Evolutionary conservation across 805 yeast genomes (phyloP).

Genomic region (Alloascoidea africana): DNA sequence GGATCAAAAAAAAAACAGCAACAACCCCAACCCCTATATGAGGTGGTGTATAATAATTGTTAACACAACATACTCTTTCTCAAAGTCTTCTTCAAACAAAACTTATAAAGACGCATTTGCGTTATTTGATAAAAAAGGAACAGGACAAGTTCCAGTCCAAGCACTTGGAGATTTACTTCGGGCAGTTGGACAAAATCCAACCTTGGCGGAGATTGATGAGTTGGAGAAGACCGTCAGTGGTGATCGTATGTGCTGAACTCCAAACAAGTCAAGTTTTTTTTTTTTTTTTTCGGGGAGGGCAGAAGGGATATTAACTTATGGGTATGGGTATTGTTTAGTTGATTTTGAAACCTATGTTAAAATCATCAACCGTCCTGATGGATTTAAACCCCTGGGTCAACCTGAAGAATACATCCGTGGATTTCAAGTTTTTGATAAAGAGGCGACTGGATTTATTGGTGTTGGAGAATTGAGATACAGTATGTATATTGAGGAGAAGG

Average conservation of each 20-base stretch:
- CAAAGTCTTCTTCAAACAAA: constrained; percentile 16
- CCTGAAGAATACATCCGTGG: constrained; percentile 90
- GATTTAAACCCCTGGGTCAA: constrained; percentile 76
- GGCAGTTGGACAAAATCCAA: constrained; percentile 98
- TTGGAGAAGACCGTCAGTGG: constrained; percentile 26
- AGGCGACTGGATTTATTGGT: constrained; percentile 87
- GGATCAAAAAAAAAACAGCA: too few relatives aligned
- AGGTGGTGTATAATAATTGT: too few relatives aligned
- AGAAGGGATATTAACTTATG: constrained; percentile 7
- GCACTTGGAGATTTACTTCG: constrained; percentile 86
- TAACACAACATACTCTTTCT: too few relatives aligned
- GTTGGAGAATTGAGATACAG: constrained; percentile 92
- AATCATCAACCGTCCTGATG: constrained; percentile 74
- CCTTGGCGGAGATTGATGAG: constrained; percentile 69
- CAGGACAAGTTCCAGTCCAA: constrained; percentile 75
- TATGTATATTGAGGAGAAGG: constrained; percentile 6
- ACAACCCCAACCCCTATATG: too few relatives aligned
- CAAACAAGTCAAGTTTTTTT: neutral
- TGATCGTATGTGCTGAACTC: constrained; percentile 15
- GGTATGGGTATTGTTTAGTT: constrained; percentile 15
- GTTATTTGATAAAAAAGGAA: constrained; percentile 89
- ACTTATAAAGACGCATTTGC: constrained; percentile 87
- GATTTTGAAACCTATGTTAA: constrained; percentile 67
- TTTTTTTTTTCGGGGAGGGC: neutral
- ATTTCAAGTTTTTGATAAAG: constrained; percentile 96